Base-by-base conservation (phyloP, 1,139 yeast genomes). In the Debaryomyces psychrophilus region DNA sequence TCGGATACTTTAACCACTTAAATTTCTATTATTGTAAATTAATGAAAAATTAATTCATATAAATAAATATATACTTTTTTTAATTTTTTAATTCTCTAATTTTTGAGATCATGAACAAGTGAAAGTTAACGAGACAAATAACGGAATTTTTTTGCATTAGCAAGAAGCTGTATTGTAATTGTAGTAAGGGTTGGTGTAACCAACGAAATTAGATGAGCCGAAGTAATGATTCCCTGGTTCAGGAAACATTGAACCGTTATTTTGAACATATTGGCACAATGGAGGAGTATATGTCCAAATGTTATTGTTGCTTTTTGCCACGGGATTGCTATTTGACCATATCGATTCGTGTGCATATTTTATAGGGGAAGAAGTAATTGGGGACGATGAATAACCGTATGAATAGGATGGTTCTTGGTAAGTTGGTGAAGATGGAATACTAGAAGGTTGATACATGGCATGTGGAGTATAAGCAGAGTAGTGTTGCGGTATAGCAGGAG, bases 141-240 rank as follows among this genome's bases (percentile, higher is more conserved):
- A 23, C n/a, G 31, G 31, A 35, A 28, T 17, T 15, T 15, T 17
- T 15, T 15, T 26, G 14, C 18, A 14, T 51, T 56, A 68, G 52
- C 72, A 68, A 23, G 69, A 59, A 37, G 72, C 68, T 67, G 68
- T 62, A 54, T 63, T 65, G 46, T 62, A 67, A 31, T 61, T 59
- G 53, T 68, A 70, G 53, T 69, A 71, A 15, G 76, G 76, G 48
- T 71, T 71, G 23, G 71, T 55, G 50, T 69, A 71, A n/a, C 76
- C 74, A 37, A 68, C 70, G 52, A 61, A 68, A 46, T 57, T 59
- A 34, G 53, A 35, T 15, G 57, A 45, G 35, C 57, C 53, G 14
- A 52, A 45, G 38, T 57, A 53, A 33, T 53, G 61, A 12, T 51
- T 41, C 22, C 55, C 56, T 31, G 47, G 58, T 34, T 51, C 52